Evolutionary conservation across 306 rosid species (phyloP).

Genomic region (Lupinus albus): DNA sequence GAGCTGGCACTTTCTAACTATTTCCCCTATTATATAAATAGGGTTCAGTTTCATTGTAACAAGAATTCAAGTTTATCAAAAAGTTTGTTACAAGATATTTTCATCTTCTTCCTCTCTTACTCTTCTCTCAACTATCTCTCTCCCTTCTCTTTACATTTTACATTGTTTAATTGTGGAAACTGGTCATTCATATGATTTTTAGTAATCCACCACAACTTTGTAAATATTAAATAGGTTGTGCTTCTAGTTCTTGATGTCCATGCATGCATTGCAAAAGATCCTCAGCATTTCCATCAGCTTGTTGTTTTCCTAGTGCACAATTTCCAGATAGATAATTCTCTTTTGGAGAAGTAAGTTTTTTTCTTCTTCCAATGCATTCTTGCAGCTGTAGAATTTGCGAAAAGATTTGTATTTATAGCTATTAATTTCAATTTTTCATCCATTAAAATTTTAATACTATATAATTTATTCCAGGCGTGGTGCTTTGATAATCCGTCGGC

Average conservation of each 20-base stretch:
- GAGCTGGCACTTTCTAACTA: too few relatives aligned
- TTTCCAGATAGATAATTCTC: conserved; percentile 76
- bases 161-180: background rate
- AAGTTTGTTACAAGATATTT: too few relatives aligned
- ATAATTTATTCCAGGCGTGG: conserved; percentile 68
- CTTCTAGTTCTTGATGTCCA: conserved; percentile 95
- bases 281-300: conserved; percentile 79
- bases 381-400: conserved; percentile 3
- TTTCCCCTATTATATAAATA: too few relatives aligned
- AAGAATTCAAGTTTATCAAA: too few relatives aligned
- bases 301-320: conserved; percentile 82
- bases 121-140: too few relatives aligned
- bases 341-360: conserved; percentile 80
- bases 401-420: conserved; percentile 27
- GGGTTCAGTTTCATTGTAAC: too few relatives aligned
- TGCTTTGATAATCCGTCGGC: conserved; percentile 90
- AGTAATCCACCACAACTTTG: conserved; percentile 29
- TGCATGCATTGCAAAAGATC: conserved; percentile 91
- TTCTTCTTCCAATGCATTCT: conserved; percentile 20
- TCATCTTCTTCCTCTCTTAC: too few relatives aligned
- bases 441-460: background rate
- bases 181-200: background rate
- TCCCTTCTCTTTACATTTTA: too few relatives aligned
- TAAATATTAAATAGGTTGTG: conserved; percentile 67
- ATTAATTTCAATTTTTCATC: conserved; percentile 22